Percentiles rank a stretch among this genome's conserved stretches.
These are phyloP conservation scores for Serendipita indica DNA, from an alignment of 768 basidiomycete species.

Conservation along the genomic window DNA sequence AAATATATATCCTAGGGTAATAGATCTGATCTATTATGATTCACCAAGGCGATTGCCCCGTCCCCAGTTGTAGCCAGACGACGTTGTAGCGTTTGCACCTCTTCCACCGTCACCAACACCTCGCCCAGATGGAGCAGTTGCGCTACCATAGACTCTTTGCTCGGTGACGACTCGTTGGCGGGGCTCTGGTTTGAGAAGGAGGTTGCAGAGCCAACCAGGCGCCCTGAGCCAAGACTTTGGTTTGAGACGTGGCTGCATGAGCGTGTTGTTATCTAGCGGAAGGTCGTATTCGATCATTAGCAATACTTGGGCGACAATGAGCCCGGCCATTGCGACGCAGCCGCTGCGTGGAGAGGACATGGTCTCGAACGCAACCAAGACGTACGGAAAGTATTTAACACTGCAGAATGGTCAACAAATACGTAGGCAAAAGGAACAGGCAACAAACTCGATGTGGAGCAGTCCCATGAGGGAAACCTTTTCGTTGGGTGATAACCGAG, in stretches of 20 bases:
- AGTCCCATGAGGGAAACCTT: not conserved
- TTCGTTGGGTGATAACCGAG: not conserved
- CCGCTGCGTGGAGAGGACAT: not conserved
- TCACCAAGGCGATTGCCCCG: not conserved
- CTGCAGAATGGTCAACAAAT: not conserved
- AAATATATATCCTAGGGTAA: no score
- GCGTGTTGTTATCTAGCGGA: not conserved
- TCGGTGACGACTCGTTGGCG: not conserved
- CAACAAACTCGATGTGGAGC: not conserved
- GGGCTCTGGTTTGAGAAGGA: not conserved
- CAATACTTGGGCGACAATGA: not conserved
- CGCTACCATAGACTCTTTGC: not conserved
- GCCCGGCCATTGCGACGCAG: not conserved
- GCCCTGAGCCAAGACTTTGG: not conserved
- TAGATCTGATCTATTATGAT: no score
- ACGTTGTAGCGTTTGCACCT: not conserved
- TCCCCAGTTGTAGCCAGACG: not conserved
- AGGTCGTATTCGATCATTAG: not conserved
- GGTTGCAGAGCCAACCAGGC: not conserved
- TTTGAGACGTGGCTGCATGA: not conserved
- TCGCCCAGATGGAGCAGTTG: not conserved
- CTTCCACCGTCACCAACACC: conserved; percentile 2
- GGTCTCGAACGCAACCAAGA: not conserved
- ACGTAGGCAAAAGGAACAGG: no score
- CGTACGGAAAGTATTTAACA: conserved; percentile 3